Conservation (phyloP, 1,284 basidiomycete genomes). For the Uromyces viciae-fabae region DNA sequence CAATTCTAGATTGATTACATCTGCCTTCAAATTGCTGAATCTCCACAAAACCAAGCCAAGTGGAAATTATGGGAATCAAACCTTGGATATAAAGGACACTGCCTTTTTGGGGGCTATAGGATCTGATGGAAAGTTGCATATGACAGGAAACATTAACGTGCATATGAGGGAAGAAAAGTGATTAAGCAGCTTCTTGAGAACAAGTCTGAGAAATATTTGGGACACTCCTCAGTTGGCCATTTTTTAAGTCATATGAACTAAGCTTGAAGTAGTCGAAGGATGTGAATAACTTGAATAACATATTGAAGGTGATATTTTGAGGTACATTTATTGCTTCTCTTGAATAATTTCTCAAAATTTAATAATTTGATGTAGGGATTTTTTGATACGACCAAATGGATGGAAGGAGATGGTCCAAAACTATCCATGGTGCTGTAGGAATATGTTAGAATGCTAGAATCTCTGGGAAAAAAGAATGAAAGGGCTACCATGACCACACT, state of each 20-base stretch:
- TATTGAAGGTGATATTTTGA: background rate
- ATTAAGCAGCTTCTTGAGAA: slow-evolving; percentile 3
- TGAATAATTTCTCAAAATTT: too few relatives aligned
- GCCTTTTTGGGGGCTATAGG: background rate
- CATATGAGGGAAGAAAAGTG: background rate
- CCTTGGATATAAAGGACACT: background rate
- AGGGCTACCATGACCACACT: background rate
- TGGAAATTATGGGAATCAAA: background rate
- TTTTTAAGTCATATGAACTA: background rate
- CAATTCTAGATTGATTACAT: slow-evolving; percentile 9
- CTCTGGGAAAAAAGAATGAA: background rate
- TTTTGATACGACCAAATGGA: background rate
- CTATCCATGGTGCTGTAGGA: background rate
- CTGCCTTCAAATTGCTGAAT: background rate
- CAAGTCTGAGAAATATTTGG: background rate
- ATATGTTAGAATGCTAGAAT: background rate
- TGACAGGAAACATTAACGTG: background rate
- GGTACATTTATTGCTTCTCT: background rate
- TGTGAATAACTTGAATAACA: background rate
- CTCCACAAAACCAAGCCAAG: background rate
- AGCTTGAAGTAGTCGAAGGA: background rate
- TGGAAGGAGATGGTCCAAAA: background rate
- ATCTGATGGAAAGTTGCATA: background rate
- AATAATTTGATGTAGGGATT: background rate
- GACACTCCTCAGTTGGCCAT: background rate